Conservation (phyloP, 202 grass and related monocot genomes). For the Alloteropsis angusta region DNA sequence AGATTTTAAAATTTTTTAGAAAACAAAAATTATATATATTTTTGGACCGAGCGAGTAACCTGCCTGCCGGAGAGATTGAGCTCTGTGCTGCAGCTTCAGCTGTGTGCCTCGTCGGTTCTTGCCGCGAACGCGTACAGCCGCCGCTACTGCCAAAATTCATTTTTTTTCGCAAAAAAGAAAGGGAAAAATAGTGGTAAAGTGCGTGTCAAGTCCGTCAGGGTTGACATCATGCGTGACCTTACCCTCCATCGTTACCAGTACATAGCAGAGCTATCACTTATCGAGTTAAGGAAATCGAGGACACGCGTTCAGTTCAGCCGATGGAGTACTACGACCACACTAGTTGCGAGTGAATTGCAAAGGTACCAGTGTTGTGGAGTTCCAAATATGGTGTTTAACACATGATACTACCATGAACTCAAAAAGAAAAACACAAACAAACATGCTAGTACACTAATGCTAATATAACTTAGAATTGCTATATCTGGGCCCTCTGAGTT, state of each 20-base stretch:
- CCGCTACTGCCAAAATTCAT: background rate
- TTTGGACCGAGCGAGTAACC: no score
- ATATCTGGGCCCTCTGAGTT: no score
- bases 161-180: background rate
- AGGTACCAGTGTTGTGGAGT: background rate
- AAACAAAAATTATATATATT: no score
- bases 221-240: background rate
- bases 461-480: no score
- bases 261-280: background rate
- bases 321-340: no score
- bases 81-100: background rate
- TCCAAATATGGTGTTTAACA: background rate
- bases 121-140: background rate
- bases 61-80: no score
- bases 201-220: background rate
- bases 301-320: background rate
- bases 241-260: no score
- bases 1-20: no score
- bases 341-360: background rate
- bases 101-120: background rate
- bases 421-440: background rate
- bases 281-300: background rate
- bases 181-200: background rate
- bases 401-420: background rate
- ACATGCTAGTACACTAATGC: no score